A percentile compares a stretch with the other conserved stretches of the same genome.
Evolutionary conservation across 306 rosid genomes (phyloP).

Genomic region (Leucaena leucocephala): DNA sequence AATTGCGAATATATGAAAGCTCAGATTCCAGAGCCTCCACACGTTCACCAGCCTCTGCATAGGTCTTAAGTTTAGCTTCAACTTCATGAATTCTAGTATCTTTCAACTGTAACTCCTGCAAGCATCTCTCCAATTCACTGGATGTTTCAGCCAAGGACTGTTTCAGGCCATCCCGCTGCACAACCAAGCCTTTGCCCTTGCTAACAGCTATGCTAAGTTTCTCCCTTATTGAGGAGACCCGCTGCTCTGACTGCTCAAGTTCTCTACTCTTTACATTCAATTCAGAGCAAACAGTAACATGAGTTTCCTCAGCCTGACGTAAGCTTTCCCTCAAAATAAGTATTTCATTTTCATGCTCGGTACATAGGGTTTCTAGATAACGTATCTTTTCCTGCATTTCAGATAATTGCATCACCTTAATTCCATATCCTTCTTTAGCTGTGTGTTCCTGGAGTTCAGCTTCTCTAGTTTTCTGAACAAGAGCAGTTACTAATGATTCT

Average conservation of each 20-base stretch:
- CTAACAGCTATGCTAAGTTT: constrained; percentile 96
- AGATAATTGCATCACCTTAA: constrained; percentile 53
- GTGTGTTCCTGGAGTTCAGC: constrained; percentile 58
- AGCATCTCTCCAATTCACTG: constrained; percentile 79
- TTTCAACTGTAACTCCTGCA: constrained; percentile 77
- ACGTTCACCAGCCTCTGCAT: constrained; percentile 94
- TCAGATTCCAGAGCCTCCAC: constrained; percentile 96
- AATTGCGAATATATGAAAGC: constrained; percentile 97
- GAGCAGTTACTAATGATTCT: constrained; percentile 59
- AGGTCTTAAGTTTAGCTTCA: constrained; percentile 77
- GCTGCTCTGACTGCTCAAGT: constrained; percentile 82
- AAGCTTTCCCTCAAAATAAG: constrained; percentile 77
- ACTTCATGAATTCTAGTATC: constrained; percentile 73
- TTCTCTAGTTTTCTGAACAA: constrained; percentile 70
- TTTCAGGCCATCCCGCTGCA: constrained; percentile 89
- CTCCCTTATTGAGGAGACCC: constrained; percentile 80
- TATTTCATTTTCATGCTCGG: constrained; percentile 76
- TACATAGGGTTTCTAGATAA: constrained; percentile 47
- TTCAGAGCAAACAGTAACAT: constrained; percentile 55
- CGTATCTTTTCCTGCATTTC: constrained; percentile 62
- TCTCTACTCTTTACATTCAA: constrained; percentile 65
- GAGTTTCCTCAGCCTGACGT: constrained; percentile 68
- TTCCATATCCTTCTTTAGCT: constrained; percentile 55
- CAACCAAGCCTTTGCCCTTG: constrained; percentile 94
- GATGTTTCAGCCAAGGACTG: constrained; percentile 81